Conservation (phyloP, 108 stramenopile species). For the Cyclotella distinguenda region DNA sequence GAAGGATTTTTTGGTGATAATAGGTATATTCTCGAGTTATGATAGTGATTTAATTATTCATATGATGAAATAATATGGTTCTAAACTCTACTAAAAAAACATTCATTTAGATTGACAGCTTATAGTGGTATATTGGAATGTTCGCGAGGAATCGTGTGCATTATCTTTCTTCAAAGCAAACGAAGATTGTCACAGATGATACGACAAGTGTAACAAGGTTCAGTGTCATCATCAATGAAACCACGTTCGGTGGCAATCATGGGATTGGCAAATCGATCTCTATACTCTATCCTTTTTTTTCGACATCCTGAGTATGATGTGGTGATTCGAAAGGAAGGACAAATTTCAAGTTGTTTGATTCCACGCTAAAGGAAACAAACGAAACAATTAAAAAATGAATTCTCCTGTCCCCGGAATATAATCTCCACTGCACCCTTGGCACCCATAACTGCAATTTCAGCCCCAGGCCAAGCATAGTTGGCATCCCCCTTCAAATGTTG, state of each 20-base stretch:
- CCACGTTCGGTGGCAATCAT: conserved; percentile 95
- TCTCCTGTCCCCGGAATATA: conserved; percentile 93
- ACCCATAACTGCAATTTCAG: conserved; percentile 98
- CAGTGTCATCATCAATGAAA: conserved; percentile 96
- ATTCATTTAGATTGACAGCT: conserved; percentile 22
- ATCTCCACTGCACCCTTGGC: conserved; percentile 99
- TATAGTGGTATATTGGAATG: conserved; percentile 97
- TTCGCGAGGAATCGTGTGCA: conserved; percentile 79
- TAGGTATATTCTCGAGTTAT: too few species aligned
- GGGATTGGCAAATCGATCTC: conserved; percentile 91
- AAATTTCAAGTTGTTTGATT: too few species aligned
- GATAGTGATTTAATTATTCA: too few species aligned
- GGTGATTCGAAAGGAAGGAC: too few species aligned
- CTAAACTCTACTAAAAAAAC: too few species aligned
- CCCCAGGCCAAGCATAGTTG: conserved; percentile 99
- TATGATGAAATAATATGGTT: too few species aligned
- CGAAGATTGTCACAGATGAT: conserved; percentile 93
- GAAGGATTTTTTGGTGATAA: too few species aligned
- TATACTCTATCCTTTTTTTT: conserved; percentile 92
- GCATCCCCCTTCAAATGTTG: conserved; percentile 97
- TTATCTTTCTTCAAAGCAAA: conserved; percentile 84
- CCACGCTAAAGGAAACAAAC: not conserved
- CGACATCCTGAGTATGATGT: conserved; percentile 89
- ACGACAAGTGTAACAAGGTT: conserved; percentile 88
- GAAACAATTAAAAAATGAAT: conserved; percentile 6